Evolutionary conservation across 1,284 basidiomycete genomes (phyloP).

Genomic region (Hypsizygus ulmarius): DNA sequence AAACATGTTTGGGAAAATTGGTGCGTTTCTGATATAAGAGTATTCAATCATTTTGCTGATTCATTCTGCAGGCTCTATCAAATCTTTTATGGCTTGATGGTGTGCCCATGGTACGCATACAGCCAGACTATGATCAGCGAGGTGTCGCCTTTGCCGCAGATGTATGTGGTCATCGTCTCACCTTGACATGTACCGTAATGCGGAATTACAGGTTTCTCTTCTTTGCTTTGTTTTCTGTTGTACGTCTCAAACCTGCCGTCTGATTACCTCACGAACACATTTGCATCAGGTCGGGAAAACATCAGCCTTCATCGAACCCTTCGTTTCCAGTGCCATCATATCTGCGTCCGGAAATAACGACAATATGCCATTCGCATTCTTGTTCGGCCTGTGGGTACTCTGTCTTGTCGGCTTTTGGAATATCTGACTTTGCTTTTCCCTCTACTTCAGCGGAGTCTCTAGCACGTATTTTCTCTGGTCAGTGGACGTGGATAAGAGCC

Average conservation of each 20-base stretch:
- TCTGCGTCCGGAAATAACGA: conserved; percentile 68
- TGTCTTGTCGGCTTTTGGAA: conserved; percentile 5
- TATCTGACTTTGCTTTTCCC: background rate
- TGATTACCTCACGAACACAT: background rate
- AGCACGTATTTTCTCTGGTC: conserved; percentile 66
- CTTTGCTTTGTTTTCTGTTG: conserved; percentile 75
- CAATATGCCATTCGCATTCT: conserved; percentile 80
- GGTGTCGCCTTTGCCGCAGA: conserved; percentile 72
- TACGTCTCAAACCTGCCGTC: conserved; percentile 26
- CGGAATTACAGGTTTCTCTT: conserved; percentile 60
- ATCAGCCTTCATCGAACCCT: conserved; percentile 79
- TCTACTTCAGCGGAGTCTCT: conserved; percentile 46
- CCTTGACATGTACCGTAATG: conserved; percentile 5
- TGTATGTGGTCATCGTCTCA: conserved; percentile 39
- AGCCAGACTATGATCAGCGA: conserved; percentile 85
- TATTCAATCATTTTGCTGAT: background rate
- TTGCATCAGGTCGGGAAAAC: conserved; percentile 62
- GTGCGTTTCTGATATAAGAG: conserved; percentile 30
- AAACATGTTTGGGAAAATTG: conserved; percentile 83
- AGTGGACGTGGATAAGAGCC: conserved; percentile 70
- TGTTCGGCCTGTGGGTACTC: conserved; percentile 63
- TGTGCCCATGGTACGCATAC: conserved; percentile 85
- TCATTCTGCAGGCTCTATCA: conserved; percentile 50
- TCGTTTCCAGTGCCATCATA: conserved; percentile 75
- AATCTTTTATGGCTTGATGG: conserved; percentile 73